Evolutionary conservation across 176 grass and related monocot species (phyloP), one percentile per base, ranked within the genome.

Genomic region (Carex cristatella): DNA sequence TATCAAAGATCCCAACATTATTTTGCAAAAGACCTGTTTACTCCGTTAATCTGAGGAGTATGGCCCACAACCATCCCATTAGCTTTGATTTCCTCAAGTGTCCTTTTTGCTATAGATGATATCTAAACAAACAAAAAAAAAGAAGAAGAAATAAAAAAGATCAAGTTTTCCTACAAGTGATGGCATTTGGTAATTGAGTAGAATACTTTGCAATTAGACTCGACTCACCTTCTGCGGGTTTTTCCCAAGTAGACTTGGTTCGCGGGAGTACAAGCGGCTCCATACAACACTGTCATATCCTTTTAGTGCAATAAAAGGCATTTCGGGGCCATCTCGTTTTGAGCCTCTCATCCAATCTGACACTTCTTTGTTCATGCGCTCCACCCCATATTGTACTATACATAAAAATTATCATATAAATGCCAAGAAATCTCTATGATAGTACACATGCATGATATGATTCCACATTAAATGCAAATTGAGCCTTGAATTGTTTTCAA

Each of bases 21-120:
- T 57, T 14, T 76, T 54, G 14, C 19, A 76, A 28, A 10, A 84
- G 91, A 98, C 96, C 96, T 93, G 75, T 90, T 98, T 57, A 88
- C 91, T 81, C 96, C 96, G 58, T 70, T 81, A 48, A 31, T 89
- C 77, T 98, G 96, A 57, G 96, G 91, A 85, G 96, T 98, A 71
- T 98, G 93, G 44, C 96, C 96, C 59, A 94, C 96, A 0, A 98
- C 85, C 96, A 98, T 95, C 32, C 96, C 96, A 64, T 94, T 98
- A 49, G 88, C 96, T 88, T 88, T 87, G 44, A 95, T 61, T 74
- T 61, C 79, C 90, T 95, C 56, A 58, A 98, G 55, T 16, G 96
- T 95, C 82, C 89, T 86, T 62, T 98, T 90, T 63, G 90, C 89
- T 23, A 95, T 42, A 83, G 93, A 90, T 78, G 91, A 95, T 86